These are phyloP conservation scores for Nigrospora sphaerica DNA, from an alignment of 2,329 filamentous ascomycete species.

Conservation along the genomic window DNA sequence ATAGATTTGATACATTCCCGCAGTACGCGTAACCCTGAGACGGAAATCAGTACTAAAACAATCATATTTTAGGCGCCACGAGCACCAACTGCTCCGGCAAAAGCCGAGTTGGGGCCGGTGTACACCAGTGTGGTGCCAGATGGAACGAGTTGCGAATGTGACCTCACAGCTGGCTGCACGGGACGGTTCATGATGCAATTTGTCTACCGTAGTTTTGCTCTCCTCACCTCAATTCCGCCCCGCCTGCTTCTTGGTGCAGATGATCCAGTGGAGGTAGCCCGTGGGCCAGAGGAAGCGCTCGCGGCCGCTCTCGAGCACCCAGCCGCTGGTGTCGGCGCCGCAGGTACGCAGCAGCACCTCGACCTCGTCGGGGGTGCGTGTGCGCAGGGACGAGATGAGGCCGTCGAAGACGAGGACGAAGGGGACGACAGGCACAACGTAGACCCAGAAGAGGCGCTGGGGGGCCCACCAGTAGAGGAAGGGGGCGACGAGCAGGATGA, in stretches of 20 bases:
- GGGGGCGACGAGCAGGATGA: constrained; percentile 43
- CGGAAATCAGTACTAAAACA: no score
- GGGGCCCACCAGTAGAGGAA: constrained; percentile 46
- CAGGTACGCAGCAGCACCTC: constrained; percentile 49
- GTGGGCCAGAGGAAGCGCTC: constrained; percentile 42
- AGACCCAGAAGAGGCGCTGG: constrained; percentile 57
- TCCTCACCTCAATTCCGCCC: background rate
- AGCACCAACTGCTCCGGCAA: no score
- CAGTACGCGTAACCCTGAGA: no score
- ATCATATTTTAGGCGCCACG: no score
- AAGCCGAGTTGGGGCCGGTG: no score
- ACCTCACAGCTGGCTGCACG: no score
- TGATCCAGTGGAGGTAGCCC: constrained; percentile 44
- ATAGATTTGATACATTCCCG: no score
- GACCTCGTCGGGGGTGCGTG: constrained; percentile 60
- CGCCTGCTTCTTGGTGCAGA: constrained; percentile 31
- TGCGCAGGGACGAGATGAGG: constrained; percentile 58
- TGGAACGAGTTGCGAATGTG: no score
- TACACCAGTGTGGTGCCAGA: no score
- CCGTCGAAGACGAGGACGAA: constrained; percentile 65
- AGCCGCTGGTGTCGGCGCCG: constrained; percentile 34
- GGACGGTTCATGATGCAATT: background rate
- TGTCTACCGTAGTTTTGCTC: background rate
- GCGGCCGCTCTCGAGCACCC: constrained; percentile 41
- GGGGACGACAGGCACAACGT: constrained; percentile 56